These are phyloP conservation scores for Tolypocladium inflatum DNA, from an alignment of 2,329 filamentous ascomycete genomes.

Conservation along the genomic window DNA sequence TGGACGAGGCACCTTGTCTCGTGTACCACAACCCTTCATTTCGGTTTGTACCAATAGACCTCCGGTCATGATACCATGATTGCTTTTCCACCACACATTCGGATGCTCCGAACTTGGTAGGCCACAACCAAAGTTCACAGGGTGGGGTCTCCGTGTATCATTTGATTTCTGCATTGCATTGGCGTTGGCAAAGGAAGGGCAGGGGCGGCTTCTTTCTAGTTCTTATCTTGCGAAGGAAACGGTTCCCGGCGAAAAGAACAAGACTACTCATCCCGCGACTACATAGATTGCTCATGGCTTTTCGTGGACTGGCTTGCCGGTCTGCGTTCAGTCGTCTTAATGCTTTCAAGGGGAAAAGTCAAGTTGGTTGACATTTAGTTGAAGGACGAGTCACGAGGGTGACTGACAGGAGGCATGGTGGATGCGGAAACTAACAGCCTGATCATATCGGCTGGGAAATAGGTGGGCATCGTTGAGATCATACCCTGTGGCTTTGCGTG, in stretches of 20 bases:
- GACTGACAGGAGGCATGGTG: not conserved
- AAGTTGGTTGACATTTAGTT: constrained; percentile 9
- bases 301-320: constrained; percentile 4
- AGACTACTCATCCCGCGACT: constrained; percentile 28
- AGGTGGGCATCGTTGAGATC: not conserved
- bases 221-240: constrained; percentile 17
- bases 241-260: constrained; percentile 23
- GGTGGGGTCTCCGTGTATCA: constrained; percentile 24
- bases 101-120: constrained; percentile 9
- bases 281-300: constrained; percentile 29
- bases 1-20: constrained; percentile 4
- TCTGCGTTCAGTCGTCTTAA: constrained; percentile 14
- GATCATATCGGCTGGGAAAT: not conserved
- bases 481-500: not conserved
- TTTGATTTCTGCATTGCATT: constrained; percentile 43
- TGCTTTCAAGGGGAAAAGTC: constrained; percentile 16
- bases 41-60: constrained; percentile 32
- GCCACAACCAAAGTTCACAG: constrained; percentile 10
- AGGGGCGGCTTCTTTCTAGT: constrained; percentile 16
- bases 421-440: not conserved
- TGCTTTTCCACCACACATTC: constrained; percentile 16
- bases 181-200: constrained; percentile 39
- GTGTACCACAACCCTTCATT: constrained; percentile 10
- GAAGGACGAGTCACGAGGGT: constrained; percentile 2
- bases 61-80: constrained; percentile 38